These are phyloP conservation scores for Polygonum aviculare DNA, from an alignment of 148 eudicot genomes.

Conservation along the genomic window DNA sequence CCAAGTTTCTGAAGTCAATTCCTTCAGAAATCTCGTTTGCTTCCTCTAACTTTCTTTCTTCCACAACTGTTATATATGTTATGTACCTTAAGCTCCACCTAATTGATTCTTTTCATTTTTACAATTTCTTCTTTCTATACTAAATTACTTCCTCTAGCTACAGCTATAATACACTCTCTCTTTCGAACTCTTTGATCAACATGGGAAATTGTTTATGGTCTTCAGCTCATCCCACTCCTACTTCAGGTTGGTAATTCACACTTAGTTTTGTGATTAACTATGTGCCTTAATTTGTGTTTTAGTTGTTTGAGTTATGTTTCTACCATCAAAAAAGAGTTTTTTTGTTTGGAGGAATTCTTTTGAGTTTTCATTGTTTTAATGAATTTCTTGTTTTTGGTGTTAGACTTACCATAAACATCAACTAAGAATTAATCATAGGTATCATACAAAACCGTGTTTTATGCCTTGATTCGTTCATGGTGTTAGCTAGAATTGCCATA, in stretches of 20 bases:
- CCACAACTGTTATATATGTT: background rate
- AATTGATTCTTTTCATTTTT: background rate
- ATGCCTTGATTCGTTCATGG: too few species aligned
- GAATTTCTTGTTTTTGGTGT: too few species aligned
- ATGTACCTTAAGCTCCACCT: background rate
- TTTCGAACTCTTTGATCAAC: background rate
- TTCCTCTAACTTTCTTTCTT: background rate
- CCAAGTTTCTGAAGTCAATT: background rate
- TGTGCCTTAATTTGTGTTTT: background rate
- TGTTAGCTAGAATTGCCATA: too few species aligned
- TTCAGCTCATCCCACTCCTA: background rate
- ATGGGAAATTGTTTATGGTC: conserved; percentile 8
- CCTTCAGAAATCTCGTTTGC: background rate
- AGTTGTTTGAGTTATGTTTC: background rate
- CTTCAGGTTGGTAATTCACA: background rate
- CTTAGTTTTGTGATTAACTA: background rate
- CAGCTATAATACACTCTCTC: too few species aligned
- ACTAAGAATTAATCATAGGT: too few species aligned
- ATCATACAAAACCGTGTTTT: background rate
- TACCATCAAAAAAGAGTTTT: background rate
- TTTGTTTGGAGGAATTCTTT: background rate
- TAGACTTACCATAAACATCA: too few species aligned
- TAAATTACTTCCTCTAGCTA: background rate
- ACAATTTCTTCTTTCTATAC: background rate
- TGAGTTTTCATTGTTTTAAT: too few species aligned